Base-by-base conservation (phyloP, 1,139 yeast species). In the Hemisphaericaspora xylanilytica region DNA sequence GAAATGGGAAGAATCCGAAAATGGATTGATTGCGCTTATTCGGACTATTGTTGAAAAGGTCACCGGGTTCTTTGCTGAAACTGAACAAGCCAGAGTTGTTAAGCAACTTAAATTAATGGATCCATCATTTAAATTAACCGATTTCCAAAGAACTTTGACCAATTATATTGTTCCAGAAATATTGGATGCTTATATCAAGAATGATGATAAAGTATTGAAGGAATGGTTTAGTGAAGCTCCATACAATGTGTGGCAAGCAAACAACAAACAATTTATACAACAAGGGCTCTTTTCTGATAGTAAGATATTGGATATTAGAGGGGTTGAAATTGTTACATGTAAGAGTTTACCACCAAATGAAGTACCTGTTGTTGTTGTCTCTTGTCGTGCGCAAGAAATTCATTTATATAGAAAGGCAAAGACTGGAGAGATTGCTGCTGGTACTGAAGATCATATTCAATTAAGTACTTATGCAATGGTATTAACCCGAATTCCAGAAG, bases 221-320 rank as follows among this genome's bases (percentile, higher is more conserved):
- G 70, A 73, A 52, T 94, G 99, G 99, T 78, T 94, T 45, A 85
- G 95, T 39, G 98, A 94, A 65, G 97, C 97, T 24, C 97, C 98
- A 28, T 89, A 71, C 68, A 90, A 92, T 59, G 95, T 94, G 40
- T 89, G 96, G 80, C 80, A 86, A 50, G 96, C 97, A 29, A 88
- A 85, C 61, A 89, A 92, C 59, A 94, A 94, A 65, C 95, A 87
- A 58, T 83, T 89, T 61, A 80, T 85, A 54, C 95, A 90, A 56
- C 96, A 90, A 63, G 96, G 95, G 8, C 72, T 92, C 40, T 86
- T 86, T 55, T 83, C 97, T 14, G 98, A 94, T 52, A 94, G 97
- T 38, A 80, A 81, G 49, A 88, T 94, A 49, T 75, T 92, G 57
- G 99, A 94, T 61, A 87, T 94, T 52, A 81, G 99, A 65, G 96